These are phyloP conservation scores for Viola odorata DNA, from an alignment of 345 rosid genomes.

Conservation along the genomic window DNA sequence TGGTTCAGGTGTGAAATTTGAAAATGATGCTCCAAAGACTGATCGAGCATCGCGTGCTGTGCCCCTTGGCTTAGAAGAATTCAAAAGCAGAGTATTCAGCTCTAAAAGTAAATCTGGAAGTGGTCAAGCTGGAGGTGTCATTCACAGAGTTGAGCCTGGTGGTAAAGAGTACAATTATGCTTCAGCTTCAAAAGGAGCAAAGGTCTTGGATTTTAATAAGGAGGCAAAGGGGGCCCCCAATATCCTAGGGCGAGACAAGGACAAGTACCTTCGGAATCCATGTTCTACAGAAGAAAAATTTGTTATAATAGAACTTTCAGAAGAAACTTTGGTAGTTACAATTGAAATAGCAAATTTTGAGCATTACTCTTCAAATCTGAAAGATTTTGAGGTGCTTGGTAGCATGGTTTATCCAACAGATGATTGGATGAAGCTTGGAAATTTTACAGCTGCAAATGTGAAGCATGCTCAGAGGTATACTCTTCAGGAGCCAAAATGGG, in stretches of 20 bases:
- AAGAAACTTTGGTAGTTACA: constrained; percentile 84
- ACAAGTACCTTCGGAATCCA: constrained; percentile 89
- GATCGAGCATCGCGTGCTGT: constrained; percentile 50
- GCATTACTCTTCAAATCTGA: constrained; percentile 86
- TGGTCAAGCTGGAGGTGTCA: constrained; percentile 56
- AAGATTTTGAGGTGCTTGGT: constrained; percentile 79
- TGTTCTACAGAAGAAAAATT: constrained; percentile 88
- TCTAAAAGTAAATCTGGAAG: constrained; percentile 55
- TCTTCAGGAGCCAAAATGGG: constrained; percentile 77
- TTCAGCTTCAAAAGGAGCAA: constrained; percentile 83
- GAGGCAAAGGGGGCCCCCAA: constrained; percentile 90
- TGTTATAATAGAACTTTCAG: constrained; percentile 82
- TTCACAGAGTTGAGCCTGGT: constrained; percentile 85
- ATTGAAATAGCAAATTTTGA: constrained; percentile 83
- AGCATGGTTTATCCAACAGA: constrained; percentile 89
- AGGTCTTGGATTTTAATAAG: constrained; percentile 74
- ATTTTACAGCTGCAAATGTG: constrained; percentile 76
- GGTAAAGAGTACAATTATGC: constrained; percentile 89
- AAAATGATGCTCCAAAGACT: constrained; percentile 26
- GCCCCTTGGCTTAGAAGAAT: constrained; percentile 82
- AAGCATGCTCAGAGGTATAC: constrained; percentile 66
- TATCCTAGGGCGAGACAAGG: constrained; percentile 71
- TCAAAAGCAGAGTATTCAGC: constrained; percentile 72
- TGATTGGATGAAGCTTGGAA: constrained; percentile 74
- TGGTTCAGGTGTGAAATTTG: constrained; percentile 25